These are phyloP conservation scores for Saururus chinensis DNA, from an alignment of 164 flowering plant genomes.

Conservation along the genomic window DNA sequence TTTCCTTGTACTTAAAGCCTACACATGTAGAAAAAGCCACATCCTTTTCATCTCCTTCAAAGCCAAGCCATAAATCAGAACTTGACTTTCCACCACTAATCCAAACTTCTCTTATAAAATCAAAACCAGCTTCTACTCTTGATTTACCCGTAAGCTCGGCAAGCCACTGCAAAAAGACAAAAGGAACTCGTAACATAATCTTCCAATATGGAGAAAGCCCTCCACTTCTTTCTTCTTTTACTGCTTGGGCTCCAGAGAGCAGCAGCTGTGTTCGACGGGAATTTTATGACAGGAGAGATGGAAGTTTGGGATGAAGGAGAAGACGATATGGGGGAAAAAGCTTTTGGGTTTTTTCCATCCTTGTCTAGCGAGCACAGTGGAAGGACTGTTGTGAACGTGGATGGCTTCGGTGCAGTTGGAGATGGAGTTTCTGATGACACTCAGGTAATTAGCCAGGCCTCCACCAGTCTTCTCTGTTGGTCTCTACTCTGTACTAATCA, in stretches of 20 bases:
- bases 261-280: slow-evolving; percentile 9
- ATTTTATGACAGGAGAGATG: slow-evolving; percentile 25
- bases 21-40: slow-evolving; percentile 31
- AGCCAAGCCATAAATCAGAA: slow-evolving; percentile 49
- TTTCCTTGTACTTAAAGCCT: slow-evolving; percentile 56
- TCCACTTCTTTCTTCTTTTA: slow-evolving; percentile 20
- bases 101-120: slow-evolving; percentile 30
- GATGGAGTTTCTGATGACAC: slow-evolving; percentile 95
- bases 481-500: not conserved
- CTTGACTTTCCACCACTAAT: slow-evolving; percentile 33
- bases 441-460: slow-evolving; percentile 26
- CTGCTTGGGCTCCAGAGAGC: slow-evolving; percentile 27
- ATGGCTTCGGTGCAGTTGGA: slow-evolving; percentile 82
- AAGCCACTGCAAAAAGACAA: slow-evolving; percentile 10
- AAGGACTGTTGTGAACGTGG: slow-evolving; percentile 70
- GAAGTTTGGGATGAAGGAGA: slow-evolving; percentile 29
- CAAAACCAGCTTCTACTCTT: slow-evolving; percentile 24
- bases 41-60: slow-evolving; percentile 49
- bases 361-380: slow-evolving; percentile 32
- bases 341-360: slow-evolving; percentile 7
- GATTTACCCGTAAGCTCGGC: slow-evolving; percentile 22
- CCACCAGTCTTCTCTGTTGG: not conserved
- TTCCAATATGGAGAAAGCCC: slow-evolving; percentile 27
- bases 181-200: slow-evolving; percentile 3
- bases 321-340: slow-evolving; percentile 18